A percentile compares a stretch with the other conserved stretches of the same genome.
Evolutionary conservation across 1,284 basidiomycete genomes (phyloP).

Genomic region (Puccinia horiana): DNA sequence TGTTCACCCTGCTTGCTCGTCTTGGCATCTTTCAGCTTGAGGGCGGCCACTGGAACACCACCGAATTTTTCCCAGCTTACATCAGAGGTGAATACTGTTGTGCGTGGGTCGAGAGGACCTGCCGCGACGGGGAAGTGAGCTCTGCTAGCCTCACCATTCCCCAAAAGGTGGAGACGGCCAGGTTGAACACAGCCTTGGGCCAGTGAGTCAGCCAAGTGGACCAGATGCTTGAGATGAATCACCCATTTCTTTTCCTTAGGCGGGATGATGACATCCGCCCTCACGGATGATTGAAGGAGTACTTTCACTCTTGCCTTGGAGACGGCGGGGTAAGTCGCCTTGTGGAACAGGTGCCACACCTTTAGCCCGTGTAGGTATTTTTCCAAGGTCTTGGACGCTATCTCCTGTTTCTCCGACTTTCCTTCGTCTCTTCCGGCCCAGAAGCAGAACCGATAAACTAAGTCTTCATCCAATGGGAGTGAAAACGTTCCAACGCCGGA

Average conservation of each 20-base stretch:
- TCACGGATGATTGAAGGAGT: not conserved
- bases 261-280: not conserved
- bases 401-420: not conserved
- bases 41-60: not conserved
- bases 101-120: not conserved
- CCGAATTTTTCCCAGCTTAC: too few relatives aligned
- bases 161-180: not conserved
- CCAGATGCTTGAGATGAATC: not conserved
- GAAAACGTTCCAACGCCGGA: not conserved
- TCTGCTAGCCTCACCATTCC: not conserved
- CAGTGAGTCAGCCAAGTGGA: not conserved
- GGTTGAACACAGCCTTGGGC: accelerated
- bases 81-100: not conserved
- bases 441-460: not conserved
- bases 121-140: not conserved
- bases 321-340: not conserved
- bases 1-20: not conserved
- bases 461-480: not conserved
- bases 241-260: not conserved
- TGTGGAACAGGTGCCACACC: too few relatives aligned
- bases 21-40: not conserved
- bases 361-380: not conserved
- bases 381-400: not conserved
- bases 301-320: not conserved
- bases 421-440: not conserved